Conservation (phyloP, 805 yeast genomes). For the Debaryomyces maramus region DNA sequence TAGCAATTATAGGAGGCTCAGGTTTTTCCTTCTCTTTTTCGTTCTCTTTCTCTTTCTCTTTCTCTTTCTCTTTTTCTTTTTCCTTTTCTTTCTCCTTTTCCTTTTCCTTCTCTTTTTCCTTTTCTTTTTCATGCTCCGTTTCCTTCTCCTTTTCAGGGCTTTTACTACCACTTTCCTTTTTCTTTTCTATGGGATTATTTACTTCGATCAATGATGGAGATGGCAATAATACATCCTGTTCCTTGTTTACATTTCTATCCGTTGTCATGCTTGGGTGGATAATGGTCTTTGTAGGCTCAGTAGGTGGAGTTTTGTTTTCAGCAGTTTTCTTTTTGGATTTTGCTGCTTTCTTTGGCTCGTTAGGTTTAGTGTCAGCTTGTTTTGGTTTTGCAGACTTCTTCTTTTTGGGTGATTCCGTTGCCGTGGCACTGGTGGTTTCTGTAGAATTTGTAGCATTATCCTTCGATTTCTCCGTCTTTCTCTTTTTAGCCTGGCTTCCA, state of each 20-base stretch:
- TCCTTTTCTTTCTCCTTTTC: constrained; percentile 10
- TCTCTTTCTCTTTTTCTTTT: constrained; percentile 12
- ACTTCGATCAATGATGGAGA: constrained; percentile 25
- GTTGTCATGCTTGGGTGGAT: constrained; percentile 19
- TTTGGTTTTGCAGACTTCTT: constrained; percentile 13
- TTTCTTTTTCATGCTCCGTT: constrained; percentile 11
- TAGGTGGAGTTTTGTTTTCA: constrained; percentile 12
- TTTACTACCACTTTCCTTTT: constrained; percentile 1
- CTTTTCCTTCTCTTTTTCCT: constrained; percentile 6
- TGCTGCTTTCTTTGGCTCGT: constrained; percentile 10
- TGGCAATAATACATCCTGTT: constrained; percentile 16
- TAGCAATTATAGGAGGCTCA: constrained; percentile 50
- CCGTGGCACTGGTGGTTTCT: not conserved
- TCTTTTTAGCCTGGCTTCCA: constrained; percentile 25
- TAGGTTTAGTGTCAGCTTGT: constrained; percentile 4
- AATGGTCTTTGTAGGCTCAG: constrained; percentile 9
- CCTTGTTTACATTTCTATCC: constrained; percentile 11
- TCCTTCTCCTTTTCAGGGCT: constrained; percentile 12
- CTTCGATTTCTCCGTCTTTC: constrained; percentile 5
- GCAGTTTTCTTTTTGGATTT: constrained; percentile 16
- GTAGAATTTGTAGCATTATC: not conserved
- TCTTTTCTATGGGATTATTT: too few species aligned
- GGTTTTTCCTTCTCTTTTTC: constrained; percentile 21
- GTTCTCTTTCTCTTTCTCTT: constrained; percentile 11
- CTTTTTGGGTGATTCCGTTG: constrained; percentile 8